A percentile compares a stretch with the other conserved stretches of the same genome.
phyloP scores from a whole-genome alignment of 257 asterid genomes.

The Cynanchum wilfordii region DNA sequence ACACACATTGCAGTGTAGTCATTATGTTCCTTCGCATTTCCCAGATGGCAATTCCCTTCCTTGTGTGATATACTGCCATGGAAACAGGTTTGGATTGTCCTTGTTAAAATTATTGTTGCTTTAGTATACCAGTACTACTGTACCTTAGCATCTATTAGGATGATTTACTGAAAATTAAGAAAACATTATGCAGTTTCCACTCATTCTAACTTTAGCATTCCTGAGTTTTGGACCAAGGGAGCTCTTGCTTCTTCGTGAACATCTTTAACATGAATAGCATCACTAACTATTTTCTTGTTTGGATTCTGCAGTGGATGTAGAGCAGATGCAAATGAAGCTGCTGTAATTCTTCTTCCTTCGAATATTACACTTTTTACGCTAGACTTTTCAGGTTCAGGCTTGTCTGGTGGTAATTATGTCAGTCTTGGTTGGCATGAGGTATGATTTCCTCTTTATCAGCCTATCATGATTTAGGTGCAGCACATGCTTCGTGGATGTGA shows the following conservation, averaged over 20 bases:
- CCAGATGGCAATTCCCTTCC: conserved; percentile 83
- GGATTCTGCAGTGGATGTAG: conserved; percentile 81
- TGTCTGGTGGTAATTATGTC: conserved; percentile 87
- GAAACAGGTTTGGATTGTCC: conserved; percentile 63
- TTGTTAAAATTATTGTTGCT: not conserved
- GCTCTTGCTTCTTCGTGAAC: conserved; percentile 4
- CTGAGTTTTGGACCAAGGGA: not conserved
- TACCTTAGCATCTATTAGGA: not conserved
- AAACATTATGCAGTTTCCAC: not conserved
- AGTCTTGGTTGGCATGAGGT: conserved; percentile 99
- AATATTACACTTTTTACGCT: conserved; percentile 87
- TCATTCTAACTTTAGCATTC: not conserved
- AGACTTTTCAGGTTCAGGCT: conserved; percentile 96
- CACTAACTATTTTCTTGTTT: conserved; percentile 10
- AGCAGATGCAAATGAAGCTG: conserved; percentile 98
- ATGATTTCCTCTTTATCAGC: conserved; percentile 21
- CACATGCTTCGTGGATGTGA: conserved; percentile 9
- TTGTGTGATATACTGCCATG: conserved; percentile 97
- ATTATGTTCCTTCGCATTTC: conserved; percentile 66
- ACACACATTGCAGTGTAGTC: conserved; percentile 85
- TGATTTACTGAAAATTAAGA: not conserved
- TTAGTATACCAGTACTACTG: not conserved
- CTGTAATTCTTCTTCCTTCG: conserved; percentile 87
- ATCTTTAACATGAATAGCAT: not conserved
- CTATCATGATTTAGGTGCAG: conserved; percentile 11